Percentiles rank a stretch among this genome's conserved stretches.
These are phyloP conservation scores for Yarrowia divulgata DNA, from an alignment of 805 yeast genomes.

Conservation along the genomic window DNA sequence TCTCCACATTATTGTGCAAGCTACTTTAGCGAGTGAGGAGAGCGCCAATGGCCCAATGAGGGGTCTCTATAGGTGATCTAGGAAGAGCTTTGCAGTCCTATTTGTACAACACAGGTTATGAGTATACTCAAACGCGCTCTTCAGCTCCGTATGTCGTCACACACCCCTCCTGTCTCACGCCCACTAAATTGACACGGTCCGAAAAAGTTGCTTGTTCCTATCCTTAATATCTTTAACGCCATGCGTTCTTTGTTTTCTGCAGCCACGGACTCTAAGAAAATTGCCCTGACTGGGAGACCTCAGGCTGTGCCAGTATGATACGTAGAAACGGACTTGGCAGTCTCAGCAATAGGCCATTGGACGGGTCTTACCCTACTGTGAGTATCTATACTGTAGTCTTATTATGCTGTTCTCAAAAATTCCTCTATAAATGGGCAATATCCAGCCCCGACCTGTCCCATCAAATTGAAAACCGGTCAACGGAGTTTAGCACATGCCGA, in stretches of 20 bases:
- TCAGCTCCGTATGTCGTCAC: too few relatives aligned
- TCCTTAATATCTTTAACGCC: neutral
- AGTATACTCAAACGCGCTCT: too few relatives aligned
- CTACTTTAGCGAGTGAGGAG: neutral
- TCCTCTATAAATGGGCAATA: too few relatives aligned
- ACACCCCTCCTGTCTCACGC: neutral
- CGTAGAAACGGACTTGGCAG: neutral
- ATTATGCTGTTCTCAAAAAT: too few relatives aligned
- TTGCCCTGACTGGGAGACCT: too few relatives aligned
- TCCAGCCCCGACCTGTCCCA: constrained; percentile 16
- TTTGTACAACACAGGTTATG: too few relatives aligned
- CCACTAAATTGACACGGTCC: neutral
- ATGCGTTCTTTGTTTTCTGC: constrained; percentile 10
- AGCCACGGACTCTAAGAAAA: constrained; percentile 22
- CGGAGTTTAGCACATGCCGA: neutral
- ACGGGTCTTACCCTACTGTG: too few relatives aligned
- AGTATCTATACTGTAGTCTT: too few relatives aligned
- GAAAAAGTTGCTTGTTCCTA: constrained; percentile 1
- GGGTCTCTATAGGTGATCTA: too few relatives aligned
- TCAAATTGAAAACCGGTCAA: neutral
- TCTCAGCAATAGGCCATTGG: neutral
- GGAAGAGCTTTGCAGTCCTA: too few relatives aligned
- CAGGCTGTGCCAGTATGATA: too few relatives aligned
- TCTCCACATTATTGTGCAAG: neutral
- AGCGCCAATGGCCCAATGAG: too few relatives aligned